Percentiles rank a stretch among this genome's conserved stretches.
These are phyloP conservation scores for Acer negundo DNA, from an alignment of 345 rosid genomes.

Conservation along the genomic window DNA sequence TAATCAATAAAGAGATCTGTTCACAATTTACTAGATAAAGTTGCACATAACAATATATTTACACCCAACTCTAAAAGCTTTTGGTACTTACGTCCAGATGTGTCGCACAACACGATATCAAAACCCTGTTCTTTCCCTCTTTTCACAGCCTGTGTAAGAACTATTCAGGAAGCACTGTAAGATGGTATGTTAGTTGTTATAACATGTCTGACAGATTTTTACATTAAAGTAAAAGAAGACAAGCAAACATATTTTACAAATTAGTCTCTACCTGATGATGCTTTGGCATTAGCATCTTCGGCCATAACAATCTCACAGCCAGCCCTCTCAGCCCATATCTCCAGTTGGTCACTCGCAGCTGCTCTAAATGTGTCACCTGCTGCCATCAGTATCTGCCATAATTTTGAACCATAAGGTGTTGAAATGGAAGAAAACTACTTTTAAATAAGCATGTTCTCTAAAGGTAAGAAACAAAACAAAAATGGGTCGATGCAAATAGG, in stretches of 20 bases:
- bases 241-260: constrained; percentile 2
- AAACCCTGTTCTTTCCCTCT: constrained; percentile 84
- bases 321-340: constrained; percentile 96
- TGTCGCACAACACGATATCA: constrained; percentile 88
- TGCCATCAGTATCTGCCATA: constrained; percentile 79
- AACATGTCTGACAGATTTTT: constrained; percentile 11
- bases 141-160: constrained; percentile 93
- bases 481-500: not conserved
- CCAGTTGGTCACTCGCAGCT: constrained; percentile 95
- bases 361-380: constrained; percentile 99
- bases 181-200: constrained; percentile 36
- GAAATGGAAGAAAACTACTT: constrained; percentile 7
- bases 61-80: constrained; percentile 20
- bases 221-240: not conserved
- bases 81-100: constrained; percentile 86
- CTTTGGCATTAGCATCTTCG: constrained; percentile 74
- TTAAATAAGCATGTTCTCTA: not conserved
- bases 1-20: constrained; percentile 19
- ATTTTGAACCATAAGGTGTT: constrained; percentile 33
- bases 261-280: constrained; percentile 68
- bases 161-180: constrained; percentile 67
- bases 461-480: not conserved
- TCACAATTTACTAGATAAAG: constrained; percentile 21
- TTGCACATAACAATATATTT: constrained; percentile 15
- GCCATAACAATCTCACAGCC: constrained; percentile 90